Conservation (phyloP, 1,284 basidiomycete genomes). For the Microbotryomycetes sp. region DNA sequence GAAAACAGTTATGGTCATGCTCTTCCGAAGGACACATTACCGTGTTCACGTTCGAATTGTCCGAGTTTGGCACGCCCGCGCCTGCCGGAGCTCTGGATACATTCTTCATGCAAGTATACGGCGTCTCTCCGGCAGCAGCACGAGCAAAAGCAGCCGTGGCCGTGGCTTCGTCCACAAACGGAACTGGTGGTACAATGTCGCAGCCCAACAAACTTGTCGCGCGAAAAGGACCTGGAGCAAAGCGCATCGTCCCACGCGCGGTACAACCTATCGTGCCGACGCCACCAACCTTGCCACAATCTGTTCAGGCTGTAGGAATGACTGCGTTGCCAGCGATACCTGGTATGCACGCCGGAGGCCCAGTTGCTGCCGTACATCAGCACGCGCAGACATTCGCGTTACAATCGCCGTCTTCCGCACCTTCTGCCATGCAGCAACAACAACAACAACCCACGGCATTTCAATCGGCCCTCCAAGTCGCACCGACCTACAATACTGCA, state of each 20-base stretch:
- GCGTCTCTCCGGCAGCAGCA: slow-evolving; percentile 3
- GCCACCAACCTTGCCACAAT: not conserved
- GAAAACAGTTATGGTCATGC: slow-evolving; percentile 83
- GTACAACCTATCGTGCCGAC: not conserved
- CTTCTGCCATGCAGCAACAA: not conserved
- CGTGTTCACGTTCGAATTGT: slow-evolving; percentile 69
- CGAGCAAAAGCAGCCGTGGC: slow-evolving; percentile 3
- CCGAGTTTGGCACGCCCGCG: slow-evolving; percentile 76
- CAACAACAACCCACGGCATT: not conserved
- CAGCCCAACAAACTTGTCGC: slow-evolving; percentile 37
- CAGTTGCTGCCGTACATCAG: not conserved
- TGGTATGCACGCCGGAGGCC: not conserved
- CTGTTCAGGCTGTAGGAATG: not conserved
- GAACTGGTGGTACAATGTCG: slow-evolving; percentile 18
- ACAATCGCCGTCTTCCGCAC: not conserved
- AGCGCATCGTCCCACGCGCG: slow-evolving; percentile 7
- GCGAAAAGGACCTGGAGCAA: slow-evolving; percentile 35
- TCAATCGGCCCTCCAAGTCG: not conserved
- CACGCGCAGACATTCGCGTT: not conserved
- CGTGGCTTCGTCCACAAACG: not conserved
- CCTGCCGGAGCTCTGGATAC: slow-evolving; percentile 63
- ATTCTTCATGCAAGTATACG: slow-evolving; percentile 56
- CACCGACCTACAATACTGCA: not conserved
- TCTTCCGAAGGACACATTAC: slow-evolving; percentile 93
- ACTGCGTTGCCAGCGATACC: not conserved